Evolutionary conservation across 495 filamentous ascomycete species (phyloP), one percentile per base, ranked within the genome.

Genomic region (Thozetella sp.): DNA sequence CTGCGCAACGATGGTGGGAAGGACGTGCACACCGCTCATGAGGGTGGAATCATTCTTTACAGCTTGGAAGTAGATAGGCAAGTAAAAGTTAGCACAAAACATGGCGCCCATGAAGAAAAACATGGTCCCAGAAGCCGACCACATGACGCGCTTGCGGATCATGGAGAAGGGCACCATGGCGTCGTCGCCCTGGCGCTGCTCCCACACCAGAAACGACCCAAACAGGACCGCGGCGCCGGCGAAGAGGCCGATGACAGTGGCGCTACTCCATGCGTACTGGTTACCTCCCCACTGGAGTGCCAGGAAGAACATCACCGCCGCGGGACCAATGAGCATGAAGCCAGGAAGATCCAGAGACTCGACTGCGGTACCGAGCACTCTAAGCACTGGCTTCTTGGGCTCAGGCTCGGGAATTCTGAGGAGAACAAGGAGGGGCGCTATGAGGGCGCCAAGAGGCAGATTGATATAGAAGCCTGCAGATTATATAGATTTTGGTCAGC

Each of bases 1-100:
- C 62, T 79, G 75, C 51, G 62, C 62, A 45, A 84, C 52, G 23
- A 83, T 79, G 10, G 65, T 72, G 12, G 82, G 78, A 2, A 83
- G 65, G 45, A 76, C 74, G 63, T 75, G 68, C 43, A 83, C 76
- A n/a, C 80, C 80, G 24, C 73, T 77, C 57, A 76, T 70, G 17
- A 68, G 63, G 17, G 80, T 71, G 1, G 72, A 70, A 2, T 69
- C 69, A 10, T 67, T 70, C 55, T 80, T 75, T 60, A 82, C 79
- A 23, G 75, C 77, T 62, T 91, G 88, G 70, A 90, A 88, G 78
- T 84, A 90, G 51, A 89, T 80, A 2, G 85, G 81, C 0, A 88
- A 65, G 46, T 81, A 81, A 61, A 81, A 86, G 3, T 79, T 61
- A 52, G 74, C 59, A 6, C 69, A 63, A 25, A 61, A 61, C 37